Conservation (phyloP, 2,329 filamentous ascomycete species). For the Aspergillus pseudotamarii region DNA sequence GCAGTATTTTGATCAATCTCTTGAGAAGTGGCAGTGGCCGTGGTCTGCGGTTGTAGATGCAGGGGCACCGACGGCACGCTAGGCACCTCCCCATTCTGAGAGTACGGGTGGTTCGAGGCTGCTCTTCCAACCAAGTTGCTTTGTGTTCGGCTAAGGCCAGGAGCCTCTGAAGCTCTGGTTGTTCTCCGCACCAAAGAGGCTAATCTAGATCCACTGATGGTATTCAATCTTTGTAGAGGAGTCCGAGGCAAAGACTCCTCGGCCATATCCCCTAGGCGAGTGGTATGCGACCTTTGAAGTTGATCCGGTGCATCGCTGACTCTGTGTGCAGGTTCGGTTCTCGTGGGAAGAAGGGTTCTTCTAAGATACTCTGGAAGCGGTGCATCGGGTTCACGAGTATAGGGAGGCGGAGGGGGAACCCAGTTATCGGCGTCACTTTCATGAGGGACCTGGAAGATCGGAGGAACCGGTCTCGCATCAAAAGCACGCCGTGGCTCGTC, state of each 20-base stretch:
- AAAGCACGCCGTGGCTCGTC: conserved; percentile 47
- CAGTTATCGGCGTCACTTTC: conserved; percentile 88
- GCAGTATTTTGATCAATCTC: neutral
- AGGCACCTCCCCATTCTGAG: conserved; percentile 5
- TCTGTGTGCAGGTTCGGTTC: conserved; percentile 21
- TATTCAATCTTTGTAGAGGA: conserved; percentile 32
- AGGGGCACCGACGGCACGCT: conserved; percentile 3
- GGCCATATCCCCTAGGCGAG: conserved; percentile 27
- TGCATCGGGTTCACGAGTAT: conserved; percentile 47
- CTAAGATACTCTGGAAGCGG: conserved; percentile 43
- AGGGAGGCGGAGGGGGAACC: conserved; percentile 83
- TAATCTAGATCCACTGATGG: conserved; percentile 25
- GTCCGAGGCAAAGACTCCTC: conserved; percentile 26
- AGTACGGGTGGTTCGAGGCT: conserved; percentile 11
- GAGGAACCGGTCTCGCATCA: conserved; percentile 12
- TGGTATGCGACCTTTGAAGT: conserved; percentile 28
- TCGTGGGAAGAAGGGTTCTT: conserved; percentile 35
- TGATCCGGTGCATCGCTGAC: conserved; percentile 15
- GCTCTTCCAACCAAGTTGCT: conserved; percentile 15
- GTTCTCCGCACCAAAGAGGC: conserved; percentile 23
- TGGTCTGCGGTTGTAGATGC: conserved; percentile 3
- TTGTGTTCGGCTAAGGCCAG: conserved; percentile 18
- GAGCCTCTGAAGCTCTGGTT: conserved; percentile 19
- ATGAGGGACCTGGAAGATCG: conserved; percentile 67
- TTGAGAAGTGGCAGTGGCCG: neutral